Conservation (phyloP, 2,329 filamentous ascomycete species). For the Fusarium sp. region DNA sequence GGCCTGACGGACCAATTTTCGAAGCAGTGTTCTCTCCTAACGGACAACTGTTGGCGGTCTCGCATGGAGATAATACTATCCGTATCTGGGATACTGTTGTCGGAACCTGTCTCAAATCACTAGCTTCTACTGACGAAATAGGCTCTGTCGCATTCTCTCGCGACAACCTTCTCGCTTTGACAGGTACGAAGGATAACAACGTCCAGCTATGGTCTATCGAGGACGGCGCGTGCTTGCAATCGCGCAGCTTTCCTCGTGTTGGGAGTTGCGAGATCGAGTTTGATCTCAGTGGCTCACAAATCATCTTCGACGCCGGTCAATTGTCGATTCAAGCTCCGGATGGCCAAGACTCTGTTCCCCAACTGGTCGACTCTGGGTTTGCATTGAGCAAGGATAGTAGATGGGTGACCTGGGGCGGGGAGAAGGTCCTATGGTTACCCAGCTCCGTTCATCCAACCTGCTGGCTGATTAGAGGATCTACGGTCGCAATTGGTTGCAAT, state of each 20-base stretch:
- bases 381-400: not conserved
- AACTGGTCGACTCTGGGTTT: not conserved
- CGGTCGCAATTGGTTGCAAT: not conserved
- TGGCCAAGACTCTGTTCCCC: accelerated
- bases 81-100: not conserved
- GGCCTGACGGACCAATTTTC: not conserved
- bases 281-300: not conserved
- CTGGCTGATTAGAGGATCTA: not conserved
- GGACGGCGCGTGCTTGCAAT: not conserved
- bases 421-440: not conserved
- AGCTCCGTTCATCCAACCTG: not conserved
- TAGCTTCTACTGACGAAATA: not conserved
- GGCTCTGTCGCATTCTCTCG: not conserved
- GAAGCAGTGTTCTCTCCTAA: not conserved
- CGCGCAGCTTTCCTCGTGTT: not conserved
- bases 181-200: not conserved
- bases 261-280: not conserved
- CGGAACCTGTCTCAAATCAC: not conserved
- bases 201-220: not conserved
- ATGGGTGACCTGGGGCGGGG: not conserved
- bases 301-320: not conserved
- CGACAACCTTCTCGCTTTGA: not conserved
- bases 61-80: not conserved
- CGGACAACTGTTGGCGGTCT: not conserved
- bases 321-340: not conserved